These are phyloP conservation scores for Papiliotrema terrestris DNA, from an alignment of 1,284 basidiomycete genomes.

Conservation along the genomic window DNA sequence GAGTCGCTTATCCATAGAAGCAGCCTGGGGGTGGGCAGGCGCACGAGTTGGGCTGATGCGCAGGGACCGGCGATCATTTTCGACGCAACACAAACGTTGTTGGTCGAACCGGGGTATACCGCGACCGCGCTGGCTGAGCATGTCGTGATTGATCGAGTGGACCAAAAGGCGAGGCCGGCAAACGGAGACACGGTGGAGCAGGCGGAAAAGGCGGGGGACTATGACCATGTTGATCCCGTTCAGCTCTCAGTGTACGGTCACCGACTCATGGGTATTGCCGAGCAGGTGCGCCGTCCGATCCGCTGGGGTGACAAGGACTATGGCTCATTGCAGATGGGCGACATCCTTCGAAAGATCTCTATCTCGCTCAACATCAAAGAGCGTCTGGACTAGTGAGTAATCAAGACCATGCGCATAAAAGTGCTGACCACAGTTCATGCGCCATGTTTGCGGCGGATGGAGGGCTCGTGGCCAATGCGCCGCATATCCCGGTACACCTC, in stretches of 20 bases:
- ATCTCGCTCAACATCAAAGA: conserved; percentile 48
- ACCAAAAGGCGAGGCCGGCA: conserved; percentile 10
- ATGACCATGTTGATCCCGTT: conserved; percentile 50
- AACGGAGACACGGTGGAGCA: conserved; percentile 5
- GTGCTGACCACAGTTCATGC: conserved; percentile 36
- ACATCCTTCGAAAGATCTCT: conserved; percentile 52
- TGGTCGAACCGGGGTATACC: conserved; percentile 31
- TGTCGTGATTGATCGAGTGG: conserved; percentile 31
- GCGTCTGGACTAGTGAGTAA: conserved; percentile 32
- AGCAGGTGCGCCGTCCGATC: conserved; percentile 34
- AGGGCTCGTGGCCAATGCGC: conserved; percentile 54
- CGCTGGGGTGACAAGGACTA: neutral
- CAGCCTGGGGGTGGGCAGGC: too few species aligned
- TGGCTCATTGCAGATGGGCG: conserved; percentile 46
- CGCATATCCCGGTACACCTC: conserved; percentile 46
- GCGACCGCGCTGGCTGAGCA: conserved; percentile 20
- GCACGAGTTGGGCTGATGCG: neutral
- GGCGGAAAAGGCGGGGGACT: conserved; percentile 15
- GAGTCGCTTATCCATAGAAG: conserved; percentile 1
- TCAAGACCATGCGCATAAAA: neutral
- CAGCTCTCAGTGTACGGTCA: conserved; percentile 55
- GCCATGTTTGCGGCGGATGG: conserved; percentile 51
- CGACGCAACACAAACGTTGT: conserved; percentile 43
- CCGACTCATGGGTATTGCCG: conserved; percentile 52
- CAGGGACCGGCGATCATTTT: conserved; percentile 39